Evolutionary conservation across 768 basidiomycete genomes (phyloP).

Genomic region (Auricularia sp.): DNA sequence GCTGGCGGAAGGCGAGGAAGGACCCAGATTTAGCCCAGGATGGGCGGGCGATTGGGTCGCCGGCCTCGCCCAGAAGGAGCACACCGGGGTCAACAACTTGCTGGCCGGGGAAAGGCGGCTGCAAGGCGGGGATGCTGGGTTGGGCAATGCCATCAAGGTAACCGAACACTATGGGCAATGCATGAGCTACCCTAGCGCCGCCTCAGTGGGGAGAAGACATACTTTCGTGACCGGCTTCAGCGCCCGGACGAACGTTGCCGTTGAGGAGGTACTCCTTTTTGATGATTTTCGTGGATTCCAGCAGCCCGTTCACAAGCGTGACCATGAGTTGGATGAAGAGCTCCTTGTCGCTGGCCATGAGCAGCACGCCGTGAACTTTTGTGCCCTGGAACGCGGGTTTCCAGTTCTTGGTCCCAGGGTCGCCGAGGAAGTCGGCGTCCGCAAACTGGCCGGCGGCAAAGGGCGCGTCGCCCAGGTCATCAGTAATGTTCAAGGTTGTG

Average conservation of each 20-base stretch:
- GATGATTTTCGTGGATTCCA: neutral
- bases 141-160: slow-evolving; percentile 8
- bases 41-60: slow-evolving; percentile 21
- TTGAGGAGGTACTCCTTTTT: slow-evolving; percentile 2
- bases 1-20: slow-evolving; percentile 11
- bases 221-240: slow-evolving; percentile 8
- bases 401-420: slow-evolving; percentile 7
- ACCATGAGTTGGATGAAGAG: neutral
- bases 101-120: slow-evolving; percentile 16
- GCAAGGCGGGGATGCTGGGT: slow-evolving; percentile 6
- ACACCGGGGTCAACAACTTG: slow-evolving; percentile 30
- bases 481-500: slow-evolving; percentile 6
- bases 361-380: slow-evolving; percentile 7
- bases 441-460: slow-evolving; percentile 5
- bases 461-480: slow-evolving; percentile 4
- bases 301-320: neutral
- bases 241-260: slow-evolving; percentile 6
- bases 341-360: slow-evolving; percentile 4
- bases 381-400: slow-evolving; percentile 4
- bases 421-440: slow-evolving; percentile 7
- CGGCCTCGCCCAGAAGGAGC: slow-evolving; percentile 34
- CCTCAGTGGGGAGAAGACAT: neutral
- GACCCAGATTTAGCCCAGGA: slow-evolving; percentile 8
- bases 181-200: neutral
- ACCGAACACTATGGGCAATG: slow-evolving; percentile 3